Evolutionary conservation across 331 rosid species (phyloP).

Genomic region (Quercus tomentella): DNA sequence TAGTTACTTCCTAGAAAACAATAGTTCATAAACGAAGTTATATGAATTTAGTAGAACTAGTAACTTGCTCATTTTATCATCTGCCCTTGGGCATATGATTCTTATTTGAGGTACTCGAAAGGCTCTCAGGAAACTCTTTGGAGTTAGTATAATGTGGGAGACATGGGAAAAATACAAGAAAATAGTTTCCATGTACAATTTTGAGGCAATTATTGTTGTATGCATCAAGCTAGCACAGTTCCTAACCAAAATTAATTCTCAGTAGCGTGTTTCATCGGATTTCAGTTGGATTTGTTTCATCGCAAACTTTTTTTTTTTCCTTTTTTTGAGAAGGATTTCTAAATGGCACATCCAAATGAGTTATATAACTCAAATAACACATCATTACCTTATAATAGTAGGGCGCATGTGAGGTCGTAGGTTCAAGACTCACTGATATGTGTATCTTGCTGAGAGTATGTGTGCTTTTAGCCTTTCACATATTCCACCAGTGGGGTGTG

Average conservation of each 20-base stretch:
- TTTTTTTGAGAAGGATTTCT: neutral
- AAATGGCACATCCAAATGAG: too few species aligned
- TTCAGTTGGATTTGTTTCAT: neutral
- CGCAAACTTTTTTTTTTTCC: neutral
- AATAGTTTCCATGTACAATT: neutral
- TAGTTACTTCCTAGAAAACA: neutral
- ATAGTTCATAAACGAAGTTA: conserved; percentile 1
- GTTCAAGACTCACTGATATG: too few species aligned
- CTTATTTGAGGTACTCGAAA: neutral
- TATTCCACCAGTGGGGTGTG: too few species aligned
- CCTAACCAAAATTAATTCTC: neutral
- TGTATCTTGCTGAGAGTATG: too few species aligned
- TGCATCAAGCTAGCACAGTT: neutral
- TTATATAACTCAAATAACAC: too few species aligned
- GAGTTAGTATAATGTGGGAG: neutral
- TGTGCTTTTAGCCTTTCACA: too few species aligned
- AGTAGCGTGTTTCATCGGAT: neutral
- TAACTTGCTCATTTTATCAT: neutral
- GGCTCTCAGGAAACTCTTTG: neutral
- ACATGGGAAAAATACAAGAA: neutral
- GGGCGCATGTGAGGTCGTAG: too few species aligned
- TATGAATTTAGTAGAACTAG: neutral
- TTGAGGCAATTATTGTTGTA: neutral
- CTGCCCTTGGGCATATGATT: neutral
- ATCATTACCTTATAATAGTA: too few species aligned